Percentiles rank a stretch among this genome's conserved stretches.
These are phyloP conservation scores for Fraxinus sp. DNA, from an alignment of 305 asterid species.

Conservation along the genomic window DNA sequence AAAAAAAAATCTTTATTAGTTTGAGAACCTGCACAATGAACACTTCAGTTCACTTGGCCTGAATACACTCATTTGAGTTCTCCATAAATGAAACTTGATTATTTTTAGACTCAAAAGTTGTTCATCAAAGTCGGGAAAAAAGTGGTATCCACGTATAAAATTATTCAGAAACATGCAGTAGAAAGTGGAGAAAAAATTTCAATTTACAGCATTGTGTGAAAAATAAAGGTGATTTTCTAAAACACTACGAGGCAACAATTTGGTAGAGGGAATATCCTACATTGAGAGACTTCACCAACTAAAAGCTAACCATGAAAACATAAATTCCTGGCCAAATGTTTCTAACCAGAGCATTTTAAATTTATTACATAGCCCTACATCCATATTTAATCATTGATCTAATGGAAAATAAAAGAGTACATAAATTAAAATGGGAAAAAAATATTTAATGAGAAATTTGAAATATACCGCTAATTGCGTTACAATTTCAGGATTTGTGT, in stretches of 20 bases:
- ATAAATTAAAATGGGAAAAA: not conserved
- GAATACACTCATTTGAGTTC: not conserved
- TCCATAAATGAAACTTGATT: not conserved
- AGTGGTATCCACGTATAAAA: not conserved
- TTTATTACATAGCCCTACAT: not conserved
- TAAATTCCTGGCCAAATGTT: not conserved
- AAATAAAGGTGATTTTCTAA: not conserved
- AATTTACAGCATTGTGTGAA: not conserved
- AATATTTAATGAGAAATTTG: not conserved
- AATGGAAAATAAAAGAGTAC: not conserved
- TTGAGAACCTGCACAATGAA: not conserved
- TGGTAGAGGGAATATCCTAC: not conserved
- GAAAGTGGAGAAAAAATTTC: not conserved
- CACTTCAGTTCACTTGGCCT: not conserved
- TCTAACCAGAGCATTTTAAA: not conserved
- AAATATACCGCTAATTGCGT: slow-evolving; percentile 73
- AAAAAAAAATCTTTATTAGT: not conserved
- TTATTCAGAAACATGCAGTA: not conserved
- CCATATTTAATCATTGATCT: not conserved
- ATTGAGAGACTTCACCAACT: not conserved
- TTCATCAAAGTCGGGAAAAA: not conserved
- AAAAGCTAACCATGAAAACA: not conserved
- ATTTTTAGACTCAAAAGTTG: not conserved
- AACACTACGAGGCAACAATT: not conserved
- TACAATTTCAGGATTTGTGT: slow-evolving; percentile 75